phyloP scores from a whole-genome alignment of 2,329 filamentous ascomycete species.

The Coniochaeta sp. region DNA sequence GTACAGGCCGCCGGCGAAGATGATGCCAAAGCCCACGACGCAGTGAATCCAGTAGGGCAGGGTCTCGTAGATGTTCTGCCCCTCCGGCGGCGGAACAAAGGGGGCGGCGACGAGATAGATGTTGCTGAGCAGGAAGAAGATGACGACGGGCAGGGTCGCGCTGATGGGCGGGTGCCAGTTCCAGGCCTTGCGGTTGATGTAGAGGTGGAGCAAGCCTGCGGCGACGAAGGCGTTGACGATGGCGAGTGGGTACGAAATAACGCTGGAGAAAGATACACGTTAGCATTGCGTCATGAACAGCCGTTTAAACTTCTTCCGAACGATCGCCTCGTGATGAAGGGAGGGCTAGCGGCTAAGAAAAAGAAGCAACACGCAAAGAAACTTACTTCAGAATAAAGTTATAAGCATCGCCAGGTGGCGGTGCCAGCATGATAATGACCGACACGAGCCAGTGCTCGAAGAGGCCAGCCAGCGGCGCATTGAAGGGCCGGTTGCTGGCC shows the following conservation, averaged over 20 bases:
- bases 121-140: conserved; percentile 55
- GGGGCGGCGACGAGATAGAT: conserved; percentile 53
- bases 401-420: conserved; percentile 60
- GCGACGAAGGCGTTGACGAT: conserved; percentile 49
- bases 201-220: conserved; percentile 44
- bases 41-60: conserved; percentile 53
- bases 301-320: too few species aligned
- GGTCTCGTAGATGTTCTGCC: conserved; percentile 43
- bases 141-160: conserved; percentile 43
- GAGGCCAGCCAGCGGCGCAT: conserved; percentile 52
- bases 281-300: not conserved
- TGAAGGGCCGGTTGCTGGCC: conserved; percentile 57
- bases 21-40: conserved; percentile 46
- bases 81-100: conserved; percentile 43
- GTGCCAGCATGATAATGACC: conserved; percentile 58
- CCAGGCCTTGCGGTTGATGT: conserved; percentile 36
- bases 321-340: too few species aligned
- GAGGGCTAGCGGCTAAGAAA: too few species aligned
- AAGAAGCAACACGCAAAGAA: not conserved
- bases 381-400: conserved; percentile 43
- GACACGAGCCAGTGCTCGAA: conserved; percentile 59
- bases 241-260: conserved; percentile 58
- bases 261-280: conserved; percentile 25
- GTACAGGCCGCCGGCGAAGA: conserved; percentile 44
- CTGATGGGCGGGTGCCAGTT: conserved; percentile 48